These are phyloP conservation scores for Phialophora expanda DNA, from an alignment of 2,329 filamentous ascomycete genomes.

Conservation along the genomic window DNA sequence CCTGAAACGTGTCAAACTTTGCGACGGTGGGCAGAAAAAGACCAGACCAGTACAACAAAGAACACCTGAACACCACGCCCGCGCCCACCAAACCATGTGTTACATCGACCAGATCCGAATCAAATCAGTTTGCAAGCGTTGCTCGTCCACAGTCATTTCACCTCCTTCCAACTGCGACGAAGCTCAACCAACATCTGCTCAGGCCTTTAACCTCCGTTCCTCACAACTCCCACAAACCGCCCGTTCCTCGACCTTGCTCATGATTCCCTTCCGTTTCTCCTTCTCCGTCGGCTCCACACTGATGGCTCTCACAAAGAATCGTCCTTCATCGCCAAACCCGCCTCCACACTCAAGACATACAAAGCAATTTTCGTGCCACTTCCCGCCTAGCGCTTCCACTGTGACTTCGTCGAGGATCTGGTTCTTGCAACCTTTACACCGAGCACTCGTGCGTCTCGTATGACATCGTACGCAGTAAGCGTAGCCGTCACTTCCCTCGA, in stretches of 20 bases:
- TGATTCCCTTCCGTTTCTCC: conserved; percentile 52
- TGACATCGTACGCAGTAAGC: conserved; percentile 96
- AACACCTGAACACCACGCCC: not conserved
- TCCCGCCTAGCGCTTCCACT: conserved; percentile 82
- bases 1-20: not conserved
- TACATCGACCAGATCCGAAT: not conserved
- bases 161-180: too few relatives aligned
- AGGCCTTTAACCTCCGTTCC: conserved; percentile 64
- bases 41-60: not conserved
- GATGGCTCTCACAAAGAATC: conserved; percentile 67
- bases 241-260: conserved; percentile 54
- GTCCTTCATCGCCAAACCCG: conserved; percentile 63
- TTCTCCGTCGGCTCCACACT: conserved; percentile 53
- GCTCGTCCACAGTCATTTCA: not conserved
- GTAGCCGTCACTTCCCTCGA: conserved; percentile 90
- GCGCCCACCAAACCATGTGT: not conserved
- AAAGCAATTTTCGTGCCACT: conserved; percentile 96
- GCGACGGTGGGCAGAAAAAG: not conserved
- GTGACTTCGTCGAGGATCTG: conserved; percentile 90
- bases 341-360: conserved; percentile 72
- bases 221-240: conserved; percentile 69
- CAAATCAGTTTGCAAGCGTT: not conserved
- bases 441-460: conserved; percentile 85
- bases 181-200: not conserved
- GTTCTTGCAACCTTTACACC: conserved; percentile 82